These are phyloP conservation scores for Fusarium caatingaense DNA, from an alignment of 2,329 filamentous ascomycete genomes.

Conservation along the genomic window DNA sequence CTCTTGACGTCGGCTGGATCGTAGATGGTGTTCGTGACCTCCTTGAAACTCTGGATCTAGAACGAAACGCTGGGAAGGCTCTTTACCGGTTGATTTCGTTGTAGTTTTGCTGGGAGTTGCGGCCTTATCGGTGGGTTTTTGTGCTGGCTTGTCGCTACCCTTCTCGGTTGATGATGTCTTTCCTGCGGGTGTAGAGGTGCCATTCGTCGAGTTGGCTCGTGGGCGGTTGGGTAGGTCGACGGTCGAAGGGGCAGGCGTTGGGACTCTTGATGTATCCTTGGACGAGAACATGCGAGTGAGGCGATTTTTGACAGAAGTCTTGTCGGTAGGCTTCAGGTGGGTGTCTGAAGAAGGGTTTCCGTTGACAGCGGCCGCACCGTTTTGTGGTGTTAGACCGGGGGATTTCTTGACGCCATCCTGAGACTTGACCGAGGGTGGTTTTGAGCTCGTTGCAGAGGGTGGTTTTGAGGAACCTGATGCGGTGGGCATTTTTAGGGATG, in stretches of 20 bases:
- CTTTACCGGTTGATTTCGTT: constrained; percentile 49
- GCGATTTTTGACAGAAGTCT: constrained; percentile 70
- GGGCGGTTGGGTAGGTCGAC: constrained; percentile 50
- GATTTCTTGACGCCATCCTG: constrained; percentile 57
- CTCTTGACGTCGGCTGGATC: constrained; percentile 90
- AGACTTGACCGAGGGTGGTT: constrained; percentile 63
- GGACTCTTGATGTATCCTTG: constrained; percentile 59
- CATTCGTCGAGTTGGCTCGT: constrained; percentile 52
- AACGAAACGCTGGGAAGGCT: constrained; percentile 63
- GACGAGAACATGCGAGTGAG: constrained; percentile 74
- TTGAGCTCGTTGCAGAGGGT: constrained; percentile 59
- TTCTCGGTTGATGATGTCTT: constrained; percentile 60
- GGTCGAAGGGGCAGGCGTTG: constrained; percentile 52
- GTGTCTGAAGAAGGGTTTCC: constrained; percentile 40
- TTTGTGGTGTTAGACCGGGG: constrained; percentile 55
- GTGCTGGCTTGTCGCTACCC: constrained; percentile 36
- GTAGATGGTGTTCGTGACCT: constrained; percentile 87
- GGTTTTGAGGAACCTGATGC: constrained; percentile 50
- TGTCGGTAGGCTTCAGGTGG: constrained; percentile 41
- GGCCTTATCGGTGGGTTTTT: constrained; percentile 45
- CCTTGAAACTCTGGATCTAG: constrained; percentile 66
- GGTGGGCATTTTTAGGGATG: constrained; percentile 50
- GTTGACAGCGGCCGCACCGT: constrained; percentile 50
- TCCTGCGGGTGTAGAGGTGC: constrained; percentile 53
- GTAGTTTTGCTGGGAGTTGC: constrained; percentile 46